A percentile compares a stretch with the other conserved stretches of the same genome.
These are phyloP conservation scores for Monotropa hypopitys DNA, from an alignment of 179 eudicot genomes.

Conservation along the genomic window DNA sequence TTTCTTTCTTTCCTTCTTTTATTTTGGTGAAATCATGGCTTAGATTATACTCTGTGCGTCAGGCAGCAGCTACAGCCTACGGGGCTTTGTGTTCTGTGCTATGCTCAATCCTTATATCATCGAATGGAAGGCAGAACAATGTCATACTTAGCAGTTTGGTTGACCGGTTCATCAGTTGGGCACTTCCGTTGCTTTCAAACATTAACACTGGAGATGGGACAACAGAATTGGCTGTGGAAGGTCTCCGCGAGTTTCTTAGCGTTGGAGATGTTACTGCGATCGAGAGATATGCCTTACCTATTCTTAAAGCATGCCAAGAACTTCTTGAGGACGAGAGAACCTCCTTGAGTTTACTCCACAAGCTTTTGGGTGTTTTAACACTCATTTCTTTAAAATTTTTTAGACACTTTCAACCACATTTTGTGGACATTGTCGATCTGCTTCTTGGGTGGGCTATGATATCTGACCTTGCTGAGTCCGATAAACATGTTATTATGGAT, in stretches of 20 bases:
- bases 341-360: slow-evolving; percentile 58
- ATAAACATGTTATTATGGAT: slow-evolving; percentile 62
- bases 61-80: slow-evolving; percentile 74
- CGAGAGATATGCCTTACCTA: slow-evolving; percentile 64
- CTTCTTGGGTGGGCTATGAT: slow-evolving; percentile 99
- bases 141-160: slow-evolving; percentile 43
- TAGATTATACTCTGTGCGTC: slow-evolving; percentile 77
- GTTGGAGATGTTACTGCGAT: slow-evolving; percentile 68
- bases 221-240: slow-evolving; percentile 57
- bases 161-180: slow-evolving; percentile 79
- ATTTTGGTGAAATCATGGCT: slow-evolving; percentile 10
- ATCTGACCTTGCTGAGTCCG: slow-evolving; percentile 77
- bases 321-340: slow-evolving; percentile 98
- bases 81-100: slow-evolving; percentile 77
- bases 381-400: slow-evolving; percentile 71
- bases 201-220: slow-evolving; percentile 36
- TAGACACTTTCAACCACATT: slow-evolving; percentile 83
- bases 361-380: slow-evolving; percentile 61
- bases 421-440: slow-evolving; percentile 91
- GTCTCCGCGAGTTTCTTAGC: slow-evolving; percentile 74
- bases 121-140: slow-evolving; percentile 77
- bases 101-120: slow-evolving; percentile 44
- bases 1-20: not conserved
- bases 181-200: slow-evolving; percentile 59
- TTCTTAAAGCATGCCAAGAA: slow-evolving; percentile 86